Evolutionary conservation across 2,329 filamentous ascomycete genomes (phyloP).

Genomic region (Coniella lustricola): DNA sequence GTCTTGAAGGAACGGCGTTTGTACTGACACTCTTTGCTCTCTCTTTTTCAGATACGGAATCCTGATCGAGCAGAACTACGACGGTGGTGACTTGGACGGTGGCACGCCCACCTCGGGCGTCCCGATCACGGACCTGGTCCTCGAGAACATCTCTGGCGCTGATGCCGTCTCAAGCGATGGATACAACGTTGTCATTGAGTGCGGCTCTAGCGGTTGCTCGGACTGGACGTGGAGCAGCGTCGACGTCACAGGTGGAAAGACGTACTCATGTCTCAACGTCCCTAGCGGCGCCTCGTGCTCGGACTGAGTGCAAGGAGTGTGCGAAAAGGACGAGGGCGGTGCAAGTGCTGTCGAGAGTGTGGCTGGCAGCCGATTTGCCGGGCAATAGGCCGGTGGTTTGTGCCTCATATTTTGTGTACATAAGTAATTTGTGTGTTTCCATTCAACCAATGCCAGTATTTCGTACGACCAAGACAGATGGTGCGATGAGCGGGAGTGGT

Average conservation of each 20-base stretch:
- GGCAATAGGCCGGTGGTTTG: too few species aligned
- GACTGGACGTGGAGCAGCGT: conserved; percentile 15
- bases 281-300: conserved; percentile 10
- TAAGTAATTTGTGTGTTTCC: too few species aligned
- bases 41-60: conserved; percentile 10
- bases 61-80: conserved; percentile 17
- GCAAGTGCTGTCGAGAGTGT: too few species aligned
- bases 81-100: conserved; percentile 13
- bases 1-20: not conserved
- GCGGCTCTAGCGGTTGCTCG: conserved; percentile 8
- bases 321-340: not conserved
- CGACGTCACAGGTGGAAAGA: conserved; percentile 11
- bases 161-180: conserved; percentile 11
- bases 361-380: too few species aligned
- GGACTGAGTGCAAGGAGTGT: not conserved
- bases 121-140: conserved; percentile 13
- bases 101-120: conserved; percentile 10
- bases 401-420: too few species aligned
- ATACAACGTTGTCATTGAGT: conserved; percentile 13
- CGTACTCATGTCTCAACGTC: conserved; percentile 9
- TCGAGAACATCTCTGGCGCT: conserved; percentile 9
- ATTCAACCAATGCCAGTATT: too few species aligned
- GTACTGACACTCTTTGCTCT: too few species aligned
- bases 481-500: too few species aligned
- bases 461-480: too few species aligned